Evolutionary conservation across 2,329 filamentous ascomycete species (phyloP).

Genomic region (Pseudogymnoascus sp.): DNA sequence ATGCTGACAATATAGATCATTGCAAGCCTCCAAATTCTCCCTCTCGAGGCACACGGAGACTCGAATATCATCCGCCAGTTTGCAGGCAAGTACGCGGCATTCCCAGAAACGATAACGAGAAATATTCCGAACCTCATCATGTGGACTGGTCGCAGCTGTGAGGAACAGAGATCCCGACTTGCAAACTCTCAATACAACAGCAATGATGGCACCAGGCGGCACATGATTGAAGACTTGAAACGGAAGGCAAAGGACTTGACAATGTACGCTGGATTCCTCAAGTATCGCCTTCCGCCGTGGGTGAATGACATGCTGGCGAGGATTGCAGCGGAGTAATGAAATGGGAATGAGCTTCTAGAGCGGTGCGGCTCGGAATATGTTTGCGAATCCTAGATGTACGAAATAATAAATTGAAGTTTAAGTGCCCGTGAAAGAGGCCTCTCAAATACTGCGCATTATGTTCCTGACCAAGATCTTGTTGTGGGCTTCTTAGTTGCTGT

Average conservation of each 20-base stretch:
- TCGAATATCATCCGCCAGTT: conserved; percentile 69
- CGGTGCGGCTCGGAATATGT: not conserved
- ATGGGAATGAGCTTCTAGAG: not conserved
- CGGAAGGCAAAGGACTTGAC: conserved; percentile 83
- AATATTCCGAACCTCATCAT: conserved; percentile 87
- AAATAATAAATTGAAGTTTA: not conserved
- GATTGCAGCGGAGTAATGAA: conserved; percentile 12
- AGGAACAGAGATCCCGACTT: conserved; percentile 65
- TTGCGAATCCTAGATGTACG: not conserved
- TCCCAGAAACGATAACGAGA: conserved; percentile 73
- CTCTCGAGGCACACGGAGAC: conserved; percentile 65
- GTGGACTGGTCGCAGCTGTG: conserved; percentile 87
- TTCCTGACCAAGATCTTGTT: not conserved
- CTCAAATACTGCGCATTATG: not conserved
- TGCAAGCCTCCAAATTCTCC: conserved; percentile 66
- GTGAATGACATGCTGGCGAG: conserved; percentile 83
- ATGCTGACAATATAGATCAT: conserved; percentile 51
- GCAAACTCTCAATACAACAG: conserved; percentile 65
- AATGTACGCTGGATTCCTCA: conserved; percentile 86
- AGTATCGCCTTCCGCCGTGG: conserved; percentile 79
- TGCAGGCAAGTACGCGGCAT: conserved; percentile 70
- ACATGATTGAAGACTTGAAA: conserved; percentile 63
- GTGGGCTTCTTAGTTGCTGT: not conserved
- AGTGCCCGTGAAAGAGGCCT: not conserved
- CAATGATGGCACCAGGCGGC: conserved; percentile 54